Evolutionary conservation across 371 early-diverging fungal genomes (phyloP).

Genomic region (Lichtheimia ramosa): DNA sequence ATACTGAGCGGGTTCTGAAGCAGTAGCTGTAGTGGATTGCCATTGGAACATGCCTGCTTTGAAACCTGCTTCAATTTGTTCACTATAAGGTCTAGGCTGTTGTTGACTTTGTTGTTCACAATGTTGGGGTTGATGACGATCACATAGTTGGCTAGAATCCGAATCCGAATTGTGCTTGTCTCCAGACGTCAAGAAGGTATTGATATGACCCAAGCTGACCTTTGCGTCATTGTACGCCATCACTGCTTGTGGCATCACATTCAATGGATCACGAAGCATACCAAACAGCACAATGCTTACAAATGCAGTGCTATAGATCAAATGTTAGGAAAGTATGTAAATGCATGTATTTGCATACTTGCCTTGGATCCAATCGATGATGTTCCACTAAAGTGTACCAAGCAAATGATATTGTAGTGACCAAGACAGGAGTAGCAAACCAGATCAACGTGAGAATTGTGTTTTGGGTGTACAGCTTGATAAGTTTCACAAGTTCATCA

Average conservation of each 20-base stretch:
- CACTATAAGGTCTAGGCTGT: conserved; percentile 7
- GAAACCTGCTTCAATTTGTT: conserved; percentile 24
- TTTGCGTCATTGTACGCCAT: conserved; percentile 59
- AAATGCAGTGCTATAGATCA: conserved; percentile 52
- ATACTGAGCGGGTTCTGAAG: neutral
- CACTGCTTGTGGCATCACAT: conserved; percentile 62
- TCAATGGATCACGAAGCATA: conserved; percentile 62
- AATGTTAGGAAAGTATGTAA: neutral
- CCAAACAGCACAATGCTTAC: conserved; percentile 66
- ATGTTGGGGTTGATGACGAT: neutral
- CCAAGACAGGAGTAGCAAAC: conserved; percentile 71
- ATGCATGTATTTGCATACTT: conserved; percentile 6
- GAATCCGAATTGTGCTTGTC: conserved; percentile 15
- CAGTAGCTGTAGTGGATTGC: neutral
- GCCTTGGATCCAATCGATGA: conserved; percentile 61
- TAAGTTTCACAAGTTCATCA: conserved; percentile 53
- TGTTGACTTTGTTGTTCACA: conserved; percentile 2
- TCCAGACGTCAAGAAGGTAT: conserved; percentile 45
- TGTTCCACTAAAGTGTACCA: conserved; percentile 65
- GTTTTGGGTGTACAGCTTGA: conserved; percentile 57
- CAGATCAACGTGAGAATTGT: conserved; percentile 57
- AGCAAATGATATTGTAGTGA: conserved; percentile 65
- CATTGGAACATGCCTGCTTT: conserved; percentile 26
- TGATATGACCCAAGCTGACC: conserved; percentile 55
- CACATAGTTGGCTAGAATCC: conserved; percentile 8